Evolutionary conservation across 2,329 filamentous ascomycete species (phyloP), one percentile per base, ranked within the genome.

Genomic region (Curvularia hawaiiensis): DNA sequence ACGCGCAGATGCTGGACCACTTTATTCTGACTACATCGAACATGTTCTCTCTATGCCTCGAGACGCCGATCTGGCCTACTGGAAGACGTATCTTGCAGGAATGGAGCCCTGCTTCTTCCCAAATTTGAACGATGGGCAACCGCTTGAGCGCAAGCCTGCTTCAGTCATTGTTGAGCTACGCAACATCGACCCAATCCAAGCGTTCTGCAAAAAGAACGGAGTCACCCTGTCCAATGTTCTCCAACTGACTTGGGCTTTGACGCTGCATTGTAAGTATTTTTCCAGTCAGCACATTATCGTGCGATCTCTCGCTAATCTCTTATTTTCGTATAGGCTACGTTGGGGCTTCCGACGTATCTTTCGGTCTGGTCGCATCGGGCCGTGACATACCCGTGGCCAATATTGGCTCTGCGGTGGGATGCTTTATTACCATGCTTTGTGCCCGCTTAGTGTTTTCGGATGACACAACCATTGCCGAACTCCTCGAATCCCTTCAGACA

Each of bases 361-460:
- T 85, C 58, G 84, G 84, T 1, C 82, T 84, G 54, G 77, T 85
- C 0, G 69, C 83, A 3, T 83, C 82, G 0, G 84, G 84, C 1
- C 77, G 84, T 14, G 83, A 86, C 58, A 76, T 80, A 4, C 78
- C 82, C 1, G 73, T 86, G 0, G 70, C 76, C 2, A 77, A 79
- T 0, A 80, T 85, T 11, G 75, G 80, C 2, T 74, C 80, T 3
- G 79, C 82, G 1, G 77, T 83, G 11, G 84, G 84, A 0, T 76
- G 79, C 10, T 82, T 85, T 47, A 82, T 85, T 57, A 84, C 84
- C 52, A 84, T 85, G 79, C 76, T 86, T 3, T 79, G 83, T 45
- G 84, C 79, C 56, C 78, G 80, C 6, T 73, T 84, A 4, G 66
- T 74, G 54, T 62, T 82, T 67, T 54, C 70, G 47, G 52, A 71